Conservation (phyloP, 2,329 filamentous ascomycete genomes). For the Tolypocladium amazonense region DNA sequence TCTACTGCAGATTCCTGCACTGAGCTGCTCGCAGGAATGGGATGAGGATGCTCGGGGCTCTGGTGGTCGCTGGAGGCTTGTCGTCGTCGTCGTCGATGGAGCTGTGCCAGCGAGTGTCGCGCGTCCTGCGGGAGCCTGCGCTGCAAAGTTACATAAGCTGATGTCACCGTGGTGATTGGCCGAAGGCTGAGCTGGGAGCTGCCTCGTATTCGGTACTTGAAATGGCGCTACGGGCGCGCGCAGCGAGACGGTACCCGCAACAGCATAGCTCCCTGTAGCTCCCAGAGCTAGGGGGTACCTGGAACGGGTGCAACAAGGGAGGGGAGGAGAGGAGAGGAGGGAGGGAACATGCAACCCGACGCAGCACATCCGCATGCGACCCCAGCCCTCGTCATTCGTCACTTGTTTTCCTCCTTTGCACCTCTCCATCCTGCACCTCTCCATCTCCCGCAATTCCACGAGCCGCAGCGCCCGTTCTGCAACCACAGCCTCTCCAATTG, state of each 20-base stretch:
- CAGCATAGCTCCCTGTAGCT: neutral
- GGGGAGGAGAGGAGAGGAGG: neutral
- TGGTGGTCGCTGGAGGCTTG: neutral
- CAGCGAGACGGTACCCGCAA: neutral
- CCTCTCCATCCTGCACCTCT: neutral
- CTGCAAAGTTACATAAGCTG: conserved; percentile 17
- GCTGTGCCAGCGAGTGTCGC: conserved; percentile 14
- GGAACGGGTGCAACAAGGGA: neutral
- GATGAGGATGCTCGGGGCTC: neutral
- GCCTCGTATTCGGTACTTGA: conserved; percentile 1
- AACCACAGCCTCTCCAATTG: neutral
- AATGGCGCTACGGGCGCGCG: neutral
- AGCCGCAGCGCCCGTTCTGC: neutral
- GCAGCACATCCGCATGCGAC: neutral
- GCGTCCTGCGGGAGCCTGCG: conserved; percentile 26
- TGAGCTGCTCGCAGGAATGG: neutral
- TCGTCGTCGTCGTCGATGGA: conserved; percentile 5
- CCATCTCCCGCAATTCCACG: neutral
- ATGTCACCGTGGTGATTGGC: conserved; percentile 17
- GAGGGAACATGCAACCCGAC: neutral
- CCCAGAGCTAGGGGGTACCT: neutral
- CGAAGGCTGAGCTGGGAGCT: conserved; percentile 1
- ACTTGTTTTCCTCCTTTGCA: neutral
- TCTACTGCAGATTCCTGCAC: neutral
- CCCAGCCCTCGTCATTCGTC: conserved; percentile 7